Evolutionary conservation across 768 basidiomycete species (phyloP), one percentile per base, ranked within the genome.

Genomic region (Phylloporus arenicola): DNA sequence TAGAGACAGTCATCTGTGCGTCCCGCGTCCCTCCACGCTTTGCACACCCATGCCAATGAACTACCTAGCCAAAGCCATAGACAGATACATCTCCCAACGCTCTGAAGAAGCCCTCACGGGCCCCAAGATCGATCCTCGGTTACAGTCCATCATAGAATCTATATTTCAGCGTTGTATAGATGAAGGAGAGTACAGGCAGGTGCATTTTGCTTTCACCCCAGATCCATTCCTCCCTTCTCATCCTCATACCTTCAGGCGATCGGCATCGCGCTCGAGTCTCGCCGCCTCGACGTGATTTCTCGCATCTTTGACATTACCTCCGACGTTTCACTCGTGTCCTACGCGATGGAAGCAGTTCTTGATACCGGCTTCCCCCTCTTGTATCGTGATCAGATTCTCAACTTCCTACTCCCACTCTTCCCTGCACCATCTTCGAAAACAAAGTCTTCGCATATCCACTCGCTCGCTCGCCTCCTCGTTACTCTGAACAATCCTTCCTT

Each of bases 1-100:
- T 92, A 10, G 93, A 97, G 71, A 98, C 95, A 10, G 83, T 97
- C 57, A 81, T 95, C 44, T 92, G 93, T 96, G 63, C 65, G 92
- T 84, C 10, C 25, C 48, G 9, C 40, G 7, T 48, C 50, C 24
- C 44, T 30, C 16, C 17, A 11, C 25, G 22, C 31, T 44, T 46
- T 50, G 22, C 19, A n/a, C 38, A 16, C 17, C 27, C 25, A 29
- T 22, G 20, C 20, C 47, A 48, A 45, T 48, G 45, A 11, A 9
- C 43, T 33, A 20, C 50, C 37, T 38, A 96, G 95, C 96, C 60
- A 94, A 91, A 65, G 93, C 93, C 46, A 92, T 99, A 60, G 96
- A 99, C 78, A 80, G 84, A 49, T 98, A 96, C 62, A 89, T 97
- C 56, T 71, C 80, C 46, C 72, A 80, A 27, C 82, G 90, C 31